phyloP scores from a whole-genome alignment of 371 early-diverging fungal species.

The Mucor piriformis region DNA sequence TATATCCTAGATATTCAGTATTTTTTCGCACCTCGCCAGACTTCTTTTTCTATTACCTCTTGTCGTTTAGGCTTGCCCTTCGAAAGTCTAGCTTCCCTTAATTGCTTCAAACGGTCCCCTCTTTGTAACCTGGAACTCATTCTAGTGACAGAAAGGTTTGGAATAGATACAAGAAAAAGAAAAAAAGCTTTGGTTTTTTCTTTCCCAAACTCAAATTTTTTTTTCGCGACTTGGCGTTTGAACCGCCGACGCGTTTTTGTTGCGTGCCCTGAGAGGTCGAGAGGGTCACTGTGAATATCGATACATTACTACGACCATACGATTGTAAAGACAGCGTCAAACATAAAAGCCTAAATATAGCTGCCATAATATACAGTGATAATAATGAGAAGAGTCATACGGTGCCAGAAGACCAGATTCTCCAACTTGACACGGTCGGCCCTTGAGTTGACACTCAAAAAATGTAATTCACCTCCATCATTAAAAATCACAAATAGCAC shows the following conservation, averaged over 20 bases:
- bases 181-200: background rate
- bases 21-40: background rate
- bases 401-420: too few species aligned
- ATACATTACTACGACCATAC: too few species aligned
- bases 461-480: too few species aligned
- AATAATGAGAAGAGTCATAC: too few species aligned
- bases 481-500: too few species aligned
- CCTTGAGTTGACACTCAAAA: too few species aligned
- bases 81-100: conserved; percentile 13
- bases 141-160: background rate
- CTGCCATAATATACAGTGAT: too few species aligned
- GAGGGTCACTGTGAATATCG: too few species aligned
- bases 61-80: conserved; percentile 8
- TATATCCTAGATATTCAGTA: background rate
- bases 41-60: conserved; percentile 4
- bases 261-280: too few species aligned
- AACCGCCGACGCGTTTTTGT: conserved; percentile 4
- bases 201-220: background rate
- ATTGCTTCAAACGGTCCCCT: conserved; percentile 15
- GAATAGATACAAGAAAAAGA: background rate
- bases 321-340: too few species aligned
- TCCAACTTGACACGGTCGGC: too few species aligned
- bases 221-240: conserved; percentile 5
- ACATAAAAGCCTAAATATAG: too few species aligned
- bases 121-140: conserved; percentile 22